Evolutionary conservation across 345 rosid genomes (phyloP).

Genomic region (Dovyalis caffra): DNA sequence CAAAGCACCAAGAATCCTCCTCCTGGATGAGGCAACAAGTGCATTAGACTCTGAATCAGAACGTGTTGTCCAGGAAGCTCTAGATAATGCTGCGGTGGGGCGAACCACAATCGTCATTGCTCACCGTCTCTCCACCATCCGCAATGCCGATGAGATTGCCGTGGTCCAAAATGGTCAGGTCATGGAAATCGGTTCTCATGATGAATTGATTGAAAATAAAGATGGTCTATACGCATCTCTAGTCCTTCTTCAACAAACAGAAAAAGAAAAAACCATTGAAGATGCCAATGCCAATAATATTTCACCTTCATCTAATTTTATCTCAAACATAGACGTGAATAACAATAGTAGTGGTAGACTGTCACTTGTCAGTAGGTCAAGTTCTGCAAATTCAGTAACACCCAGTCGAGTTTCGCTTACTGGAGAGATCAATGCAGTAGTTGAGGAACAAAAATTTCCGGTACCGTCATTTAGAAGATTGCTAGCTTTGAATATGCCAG

Average conservation of each 20-base stretch:
- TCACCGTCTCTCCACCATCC: conserved; percentile 41
- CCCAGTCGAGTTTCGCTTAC: conserved; percentile 10
- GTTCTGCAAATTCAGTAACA: conserved; percentile 47
- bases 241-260: conserved; percentile 27
- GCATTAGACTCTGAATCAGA: conserved; percentile 41
- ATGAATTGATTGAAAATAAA: conserved; percentile 24
- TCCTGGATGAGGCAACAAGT: conserved; percentile 46
- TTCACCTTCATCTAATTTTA: conserved; percentile 10
- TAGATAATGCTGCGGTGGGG: conserved; percentile 31
- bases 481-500: conserved; percentile 26
- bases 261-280: conserved; percentile 11
- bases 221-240: conserved; percentile 27
- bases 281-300: neutral
- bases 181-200: conserved; percentile 34
- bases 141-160: conserved; percentile 27
- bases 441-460: conserved; percentile 6
- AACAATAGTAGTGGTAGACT: conserved; percentile 42
- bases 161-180: conserved; percentile 34
- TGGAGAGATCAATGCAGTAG: neutral
- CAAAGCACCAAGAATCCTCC: conserved; percentile 38
- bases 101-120: conserved; percentile 35
- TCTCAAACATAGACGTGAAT: conserved; percentile 36
- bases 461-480: conserved; percentile 30
- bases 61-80: conserved; percentile 35
- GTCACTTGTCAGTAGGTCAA: conserved; percentile 53